Evolutionary conservation across 352 stramenopile species (phyloP), one percentile per base, ranked within the genome.

Genomic region (Phytophthora multivora): DNA sequence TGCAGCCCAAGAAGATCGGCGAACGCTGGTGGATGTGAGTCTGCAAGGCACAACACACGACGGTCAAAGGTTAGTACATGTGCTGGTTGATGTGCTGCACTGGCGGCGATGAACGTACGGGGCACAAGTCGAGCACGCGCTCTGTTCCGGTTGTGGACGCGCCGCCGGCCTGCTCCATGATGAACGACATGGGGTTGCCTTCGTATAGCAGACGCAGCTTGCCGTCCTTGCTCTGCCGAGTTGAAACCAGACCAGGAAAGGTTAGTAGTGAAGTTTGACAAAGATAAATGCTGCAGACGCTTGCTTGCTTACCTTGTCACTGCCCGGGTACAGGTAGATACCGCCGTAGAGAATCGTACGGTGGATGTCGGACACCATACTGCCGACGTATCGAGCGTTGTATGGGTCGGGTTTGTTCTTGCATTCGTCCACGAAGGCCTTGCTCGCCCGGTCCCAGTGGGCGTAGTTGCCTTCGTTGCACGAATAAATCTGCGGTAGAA

Each of bases 121-220:
- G 97, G 25, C 92, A 66, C 38, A 99, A 71, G 58, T 99, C 96
- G 39, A 98, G 74, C 15, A 99, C 90, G 46, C 93, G 88, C 70
- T 96, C 73, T 4, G 78, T 89, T 72, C 96, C 97, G 15, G 96
- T 99, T 36, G 92, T 98, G 38, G 97, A 94, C 43, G 97, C 85
- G 46, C 97, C 97, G 56, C 97, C 96, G 49, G 96, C 96, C 77
- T 99, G 89, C 72, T 99, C 97, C 52, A 98, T 94, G 73, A 99
- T 98, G 73, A 98, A 95, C 35, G 97, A 97, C 97, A 99, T 99
- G 6, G 97, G 97, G 83, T 98, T 99, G 72, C 92, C 91, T 75
- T 99, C 97, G 80, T 99, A 99, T 6, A 99, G 85, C 52, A 98
- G 82, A 79, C 96, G 93, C 67, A 99, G 86, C 80, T 99, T 99